phyloP scores from a whole-genome alignment of 192 early-diverging fungal genomes.

The Coemansia sp. region DNA sequence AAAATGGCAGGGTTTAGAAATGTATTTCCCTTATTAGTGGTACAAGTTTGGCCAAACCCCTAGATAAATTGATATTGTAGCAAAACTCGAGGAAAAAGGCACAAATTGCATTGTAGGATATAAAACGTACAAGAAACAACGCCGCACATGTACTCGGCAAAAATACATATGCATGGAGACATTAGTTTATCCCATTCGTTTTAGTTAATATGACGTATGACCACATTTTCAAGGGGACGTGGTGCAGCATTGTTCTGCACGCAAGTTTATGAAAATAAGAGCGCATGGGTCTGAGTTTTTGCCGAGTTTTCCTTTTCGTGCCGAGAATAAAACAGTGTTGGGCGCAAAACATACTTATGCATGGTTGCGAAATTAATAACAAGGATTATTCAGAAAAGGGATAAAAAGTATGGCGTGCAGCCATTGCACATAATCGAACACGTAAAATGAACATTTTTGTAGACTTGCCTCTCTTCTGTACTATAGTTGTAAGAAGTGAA shows the following conservation, averaged over 20 bases:
- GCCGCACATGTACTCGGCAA: conserved; percentile 1
- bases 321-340: background rate
- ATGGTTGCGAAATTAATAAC: background rate
- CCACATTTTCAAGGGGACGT: no score
- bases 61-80: background rate
- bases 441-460: background rate
- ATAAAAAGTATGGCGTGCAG: conserved; percentile 1
- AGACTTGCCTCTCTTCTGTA: background rate
- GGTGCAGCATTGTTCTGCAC: no score
- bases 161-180: conserved; percentile 6
- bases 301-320: background rate
- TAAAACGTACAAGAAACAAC: background rate
- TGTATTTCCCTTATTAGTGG: background rate
- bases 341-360: background rate
- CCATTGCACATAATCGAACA: conserved; percentile 12
- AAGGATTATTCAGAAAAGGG: background rate
- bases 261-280: background rate
- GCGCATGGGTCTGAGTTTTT: background rate
- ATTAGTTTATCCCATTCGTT: conserved; percentile 1
- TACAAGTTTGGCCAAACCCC: background rate
- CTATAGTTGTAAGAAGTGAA: background rate
- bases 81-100: background rate
- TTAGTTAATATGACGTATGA: background rate
- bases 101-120: background rate
- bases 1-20: background rate